These are phyloP conservation scores for Dryas alaskensis DNA, from an alignment of 306 rosid genomes.

Conservation along the genomic window DNA sequence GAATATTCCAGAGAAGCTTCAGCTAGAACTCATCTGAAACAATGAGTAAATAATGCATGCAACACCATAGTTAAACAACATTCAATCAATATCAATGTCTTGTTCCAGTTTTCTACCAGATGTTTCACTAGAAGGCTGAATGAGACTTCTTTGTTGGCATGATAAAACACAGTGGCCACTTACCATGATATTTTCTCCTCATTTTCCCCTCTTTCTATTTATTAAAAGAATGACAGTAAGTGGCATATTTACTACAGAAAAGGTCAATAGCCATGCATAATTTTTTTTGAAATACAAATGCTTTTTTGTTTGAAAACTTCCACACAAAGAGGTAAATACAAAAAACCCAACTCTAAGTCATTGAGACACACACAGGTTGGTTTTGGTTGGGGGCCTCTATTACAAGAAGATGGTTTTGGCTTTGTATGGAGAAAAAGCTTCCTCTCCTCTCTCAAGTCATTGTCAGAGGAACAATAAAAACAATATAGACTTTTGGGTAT, in stretches of 20 bases:
- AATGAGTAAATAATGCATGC: background rate
- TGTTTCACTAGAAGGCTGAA: too few species aligned
- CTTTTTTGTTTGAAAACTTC: background rate
- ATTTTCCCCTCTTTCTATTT: background rate
- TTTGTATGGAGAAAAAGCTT: background rate
- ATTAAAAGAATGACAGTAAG: background rate
- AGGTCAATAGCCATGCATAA: background rate
- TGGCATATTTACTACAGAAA: background rate
- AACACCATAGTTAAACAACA: too few species aligned
- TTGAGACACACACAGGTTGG: too few species aligned
- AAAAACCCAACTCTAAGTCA: background rate
- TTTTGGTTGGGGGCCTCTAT: background rate
- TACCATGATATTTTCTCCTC: too few species aligned
- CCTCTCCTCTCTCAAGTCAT: background rate
- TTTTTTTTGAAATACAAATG: background rate
- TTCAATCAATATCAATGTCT: too few species aligned
- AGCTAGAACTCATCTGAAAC: slow-evolving; percentile 1
- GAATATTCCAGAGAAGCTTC: background rate
- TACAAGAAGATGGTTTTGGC: too few species aligned
- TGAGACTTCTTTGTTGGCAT: too few species aligned
- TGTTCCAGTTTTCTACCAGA: too few species aligned
- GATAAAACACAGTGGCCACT: too few species aligned
- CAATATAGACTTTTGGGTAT: too few species aligned
- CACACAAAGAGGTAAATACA: background rate
- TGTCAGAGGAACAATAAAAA: background rate